Percentiles rank a stretch among this genome's conserved stretches.
phyloP scores from a whole-genome alignment of 2,329 filamentous ascomycete genomes.

The Aquanectria penicillioides region DNA sequence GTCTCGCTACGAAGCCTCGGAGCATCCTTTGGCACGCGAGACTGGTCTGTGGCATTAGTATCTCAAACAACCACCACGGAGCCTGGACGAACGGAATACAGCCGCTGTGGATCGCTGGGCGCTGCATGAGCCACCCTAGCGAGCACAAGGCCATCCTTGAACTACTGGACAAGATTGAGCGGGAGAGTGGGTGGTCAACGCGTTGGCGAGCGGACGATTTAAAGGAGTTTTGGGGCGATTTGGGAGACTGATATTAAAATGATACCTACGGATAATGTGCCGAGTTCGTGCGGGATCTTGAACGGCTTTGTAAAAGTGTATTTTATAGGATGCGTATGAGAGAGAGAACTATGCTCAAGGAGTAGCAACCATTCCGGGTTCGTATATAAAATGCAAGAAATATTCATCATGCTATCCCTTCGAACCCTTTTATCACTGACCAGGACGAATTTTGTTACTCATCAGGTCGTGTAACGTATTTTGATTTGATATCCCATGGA shows the following conservation, averaged over 20 bases:
- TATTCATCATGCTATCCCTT: too few relatives aligned
- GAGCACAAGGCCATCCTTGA: slow-evolving; percentile 56
- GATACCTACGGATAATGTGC: slow-evolving; percentile 3
- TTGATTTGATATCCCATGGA: too few relatives aligned
- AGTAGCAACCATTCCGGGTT: too few relatives aligned
- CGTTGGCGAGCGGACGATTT: slow-evolving; percentile 63
- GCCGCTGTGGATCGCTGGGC: slow-evolving; percentile 63
- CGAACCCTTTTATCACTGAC: too few relatives aligned
- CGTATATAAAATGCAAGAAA: too few relatives aligned
- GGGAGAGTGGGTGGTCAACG: slow-evolving; percentile 63
- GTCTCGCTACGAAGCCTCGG: slow-evolving; percentile 51
- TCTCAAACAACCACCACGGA: slow-evolving; percentile 62
- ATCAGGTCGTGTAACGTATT: too few relatives aligned
- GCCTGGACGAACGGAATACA: slow-evolving; percentile 66
- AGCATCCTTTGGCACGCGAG: slow-evolving; percentile 62
- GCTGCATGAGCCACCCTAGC: slow-evolving; percentile 58
- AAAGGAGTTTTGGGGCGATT: slow-evolving; percentile 60
- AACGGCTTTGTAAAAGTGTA: too few relatives aligned
- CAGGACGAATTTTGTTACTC: too few relatives aligned
- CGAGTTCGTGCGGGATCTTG: too few relatives aligned
- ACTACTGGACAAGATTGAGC: slow-evolving; percentile 59
- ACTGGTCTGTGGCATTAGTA: slow-evolving; percentile 62
- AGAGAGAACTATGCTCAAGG: too few relatives aligned
- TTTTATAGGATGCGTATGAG: too few relatives aligned
- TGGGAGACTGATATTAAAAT: slow-evolving; percentile 31